A percentile compares a stretch with the other conserved stretches of the same genome.
phyloP scores from a whole-genome alignment of 257 asterid genomes.

The Echium plantagineum region DNA sequence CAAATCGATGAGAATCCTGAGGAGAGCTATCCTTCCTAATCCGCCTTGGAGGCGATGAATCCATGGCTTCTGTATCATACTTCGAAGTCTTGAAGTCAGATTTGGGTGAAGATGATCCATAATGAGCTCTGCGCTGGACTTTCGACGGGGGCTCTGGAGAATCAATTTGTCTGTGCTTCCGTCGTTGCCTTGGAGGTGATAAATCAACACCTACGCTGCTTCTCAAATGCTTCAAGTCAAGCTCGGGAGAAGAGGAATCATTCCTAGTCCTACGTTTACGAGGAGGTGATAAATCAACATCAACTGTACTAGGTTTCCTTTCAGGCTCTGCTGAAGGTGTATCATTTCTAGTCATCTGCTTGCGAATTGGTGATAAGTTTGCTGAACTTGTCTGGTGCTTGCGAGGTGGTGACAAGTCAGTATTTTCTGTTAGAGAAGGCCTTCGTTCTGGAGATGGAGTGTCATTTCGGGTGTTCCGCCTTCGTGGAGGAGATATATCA shows the following conservation, averaged over 20 bases:
- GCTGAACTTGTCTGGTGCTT: constrained; percentile 12
- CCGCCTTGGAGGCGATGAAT: constrained; percentile 56
- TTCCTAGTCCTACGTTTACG: constrained; percentile 9
- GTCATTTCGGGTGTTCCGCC: background rate
- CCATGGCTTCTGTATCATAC: constrained; percentile 8
- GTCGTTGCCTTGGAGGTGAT: constrained; percentile 19
- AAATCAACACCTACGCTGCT: constrained; percentile 13
- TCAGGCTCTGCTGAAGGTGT: constrained; percentile 17
- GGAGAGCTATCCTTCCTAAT: constrained; percentile 24
- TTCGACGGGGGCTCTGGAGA: background rate
- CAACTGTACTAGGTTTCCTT: no score
- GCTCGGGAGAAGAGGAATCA: constrained; percentile 25
- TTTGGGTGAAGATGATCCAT: constrained; percentile 40
- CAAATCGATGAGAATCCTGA: constrained; percentile 9
- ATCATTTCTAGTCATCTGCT: constrained; percentile 31
- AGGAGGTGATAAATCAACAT: constrained; percentile 15
- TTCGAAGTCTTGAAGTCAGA: no score
- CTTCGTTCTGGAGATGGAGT: constrained; percentile 6
- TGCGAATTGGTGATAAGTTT: constrained; percentile 43
- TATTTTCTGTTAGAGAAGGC: constrained; percentile 3
- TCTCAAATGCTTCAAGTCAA: constrained; percentile 8
- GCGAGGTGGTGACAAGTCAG: constrained; percentile 44
- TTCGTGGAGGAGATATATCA: constrained; percentile 18
- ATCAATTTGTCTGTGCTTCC: constrained; percentile 1
- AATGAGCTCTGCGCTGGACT: constrained; percentile 20